These are phyloP conservation scores for Aspergillus aculeatus DNA, from an alignment of 2,329 filamentous ascomycete genomes.

Conservation along the genomic window DNA sequence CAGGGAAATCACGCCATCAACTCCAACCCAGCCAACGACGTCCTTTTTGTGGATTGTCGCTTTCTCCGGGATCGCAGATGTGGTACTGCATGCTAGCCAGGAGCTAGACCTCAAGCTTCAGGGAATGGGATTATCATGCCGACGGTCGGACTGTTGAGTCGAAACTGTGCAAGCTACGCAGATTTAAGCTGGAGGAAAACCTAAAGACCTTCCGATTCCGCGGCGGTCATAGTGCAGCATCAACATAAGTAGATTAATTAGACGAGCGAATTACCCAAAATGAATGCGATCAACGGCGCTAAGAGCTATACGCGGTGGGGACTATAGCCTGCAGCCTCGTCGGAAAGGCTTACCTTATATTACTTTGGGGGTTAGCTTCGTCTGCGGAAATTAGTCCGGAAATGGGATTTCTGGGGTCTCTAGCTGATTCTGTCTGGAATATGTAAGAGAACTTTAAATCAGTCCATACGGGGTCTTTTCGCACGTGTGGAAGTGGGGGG, in stretches of 20 bases:
- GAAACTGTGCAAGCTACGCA: too few relatives aligned
- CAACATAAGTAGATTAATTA: neutral
- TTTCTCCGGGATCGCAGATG: conserved; percentile 14
- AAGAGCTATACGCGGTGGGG: neutral
- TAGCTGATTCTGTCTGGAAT: too few relatives aligned
- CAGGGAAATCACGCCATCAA: conserved; percentile 20
- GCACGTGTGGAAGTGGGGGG: neutral
- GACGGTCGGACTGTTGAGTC: too few relatives aligned
- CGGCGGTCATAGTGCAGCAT: conserved; percentile 21
- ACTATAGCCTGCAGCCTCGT: neutral
- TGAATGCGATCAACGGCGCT: neutral
- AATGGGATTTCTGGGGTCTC: too few relatives aligned
- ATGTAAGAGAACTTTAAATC: too few relatives aligned
- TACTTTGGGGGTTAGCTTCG: too few relatives aligned
- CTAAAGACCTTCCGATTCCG: conserved; percentile 21
- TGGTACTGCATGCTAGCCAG: conserved; percentile 18
- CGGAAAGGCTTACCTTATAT: too few relatives aligned
- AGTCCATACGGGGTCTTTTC: too few relatives aligned
- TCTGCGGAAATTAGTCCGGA: too few relatives aligned
- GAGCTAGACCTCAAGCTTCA: neutral
- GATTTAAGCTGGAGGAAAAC: too few relatives aligned
- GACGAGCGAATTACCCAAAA: too few relatives aligned
- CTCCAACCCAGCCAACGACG: conserved; percentile 18
- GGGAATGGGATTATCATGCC: too few relatives aligned
- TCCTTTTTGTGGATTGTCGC: conserved; percentile 18